Conservation (phyloP, 495 filamentous ascomycete genomes). For the Margaritispora aquatica region DNA sequence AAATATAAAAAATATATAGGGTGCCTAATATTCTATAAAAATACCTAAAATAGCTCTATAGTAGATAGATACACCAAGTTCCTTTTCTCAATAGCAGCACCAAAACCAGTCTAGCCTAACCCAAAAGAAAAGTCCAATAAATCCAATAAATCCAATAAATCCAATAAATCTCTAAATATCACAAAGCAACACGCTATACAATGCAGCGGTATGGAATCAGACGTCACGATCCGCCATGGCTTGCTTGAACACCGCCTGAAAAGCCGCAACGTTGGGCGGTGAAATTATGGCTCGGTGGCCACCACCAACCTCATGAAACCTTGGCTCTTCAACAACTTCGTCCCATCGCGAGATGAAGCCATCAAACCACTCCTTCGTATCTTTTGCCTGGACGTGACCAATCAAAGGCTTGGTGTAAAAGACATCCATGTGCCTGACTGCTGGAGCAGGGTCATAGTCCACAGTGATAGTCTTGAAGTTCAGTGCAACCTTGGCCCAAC, state of each 20-base stretch:
- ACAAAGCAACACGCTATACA: too few relatives aligned
- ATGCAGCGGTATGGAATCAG: too few relatives aligned
- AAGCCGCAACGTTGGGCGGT: slow-evolving; percentile 28
- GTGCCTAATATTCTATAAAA: too few relatives aligned
- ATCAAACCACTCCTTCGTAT: slow-evolving; percentile 36
- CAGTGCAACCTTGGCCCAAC: slow-evolving; percentile 38
- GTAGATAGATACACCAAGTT: too few relatives aligned
- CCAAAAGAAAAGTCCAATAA: too few relatives aligned
- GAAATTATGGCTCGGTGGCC: slow-evolving; percentile 38
- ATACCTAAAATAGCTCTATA: too few relatives aligned
- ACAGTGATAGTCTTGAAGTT: slow-evolving; percentile 37
- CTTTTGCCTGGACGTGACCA: slow-evolving; percentile 27
- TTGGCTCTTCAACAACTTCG: slow-evolving; percentile 29
- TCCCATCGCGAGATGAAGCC: slow-evolving; percentile 37
- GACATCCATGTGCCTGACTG: slow-evolving; percentile 39
- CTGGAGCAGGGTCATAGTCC: slow-evolving; percentile 45
- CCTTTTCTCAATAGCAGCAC: too few relatives aligned
- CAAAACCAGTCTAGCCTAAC: too few relatives aligned
- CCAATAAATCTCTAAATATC: too few relatives aligned
- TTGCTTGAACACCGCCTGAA: slow-evolving; percentile 26
- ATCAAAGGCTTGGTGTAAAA: slow-evolving; percentile 41
- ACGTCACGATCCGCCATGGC: slow-evolving; percentile 24
- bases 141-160: too few relatives aligned
- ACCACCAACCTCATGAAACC: slow-evolving; percentile 32
- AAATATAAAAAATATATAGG: too few relatives aligned